Conservation (phyloP, 2,329 filamentous ascomycete species). For the Aspergillus hiratsukae region DNA sequence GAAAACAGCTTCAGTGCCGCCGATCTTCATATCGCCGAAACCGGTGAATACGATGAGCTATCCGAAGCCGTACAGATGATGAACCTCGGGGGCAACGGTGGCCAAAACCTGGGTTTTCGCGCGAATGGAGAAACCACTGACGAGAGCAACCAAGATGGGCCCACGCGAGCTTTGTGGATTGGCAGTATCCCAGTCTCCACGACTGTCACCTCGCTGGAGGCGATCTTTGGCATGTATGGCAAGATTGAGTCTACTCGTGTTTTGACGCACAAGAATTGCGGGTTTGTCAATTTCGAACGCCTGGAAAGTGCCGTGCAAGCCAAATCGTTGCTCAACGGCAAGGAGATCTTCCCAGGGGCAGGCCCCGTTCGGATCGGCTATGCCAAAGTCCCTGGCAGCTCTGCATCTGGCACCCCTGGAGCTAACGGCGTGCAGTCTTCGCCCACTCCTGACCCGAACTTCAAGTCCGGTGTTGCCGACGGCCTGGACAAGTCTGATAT, state of each 20-base stretch:
- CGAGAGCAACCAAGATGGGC: conserved; percentile 77
- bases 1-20: conserved; percentile 71
- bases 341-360: conserved; percentile 96
- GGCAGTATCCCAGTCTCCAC: conserved; percentile 97
- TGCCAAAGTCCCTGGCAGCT: conserved; percentile 88
- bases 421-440: conserved; percentile 84
- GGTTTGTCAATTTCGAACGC: conserved; percentile 95
- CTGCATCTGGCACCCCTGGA: conserved; percentile 73
- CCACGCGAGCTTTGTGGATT: conserved; percentile 91
- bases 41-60: conserved; percentile 73
- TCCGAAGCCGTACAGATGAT: conserved; percentile 78
- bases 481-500: conserved; percentile 30
- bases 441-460: conserved; percentile 82
- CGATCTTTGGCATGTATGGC: conserved; percentile 93
- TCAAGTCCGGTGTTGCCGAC: conserved; percentile 30
- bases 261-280: conserved; percentile 96
- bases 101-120: conserved; percentile 58
- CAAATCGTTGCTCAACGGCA: conserved; percentile 83
- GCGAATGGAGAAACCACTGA: conserved; percentile 63
- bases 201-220: conserved; percentile 87
- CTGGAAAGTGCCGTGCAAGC: conserved; percentile 87
- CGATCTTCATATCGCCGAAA: conserved; percentile 70
- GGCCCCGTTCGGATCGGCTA: conserved; percentile 95
- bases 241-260: conserved; percentile 87
- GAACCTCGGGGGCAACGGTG: conserved; percentile 50